These are phyloP conservation scores for Aspergillus chevalieri DNA, from an alignment of 2,329 filamentous ascomycete genomes.

Conservation along the genomic window DNA sequence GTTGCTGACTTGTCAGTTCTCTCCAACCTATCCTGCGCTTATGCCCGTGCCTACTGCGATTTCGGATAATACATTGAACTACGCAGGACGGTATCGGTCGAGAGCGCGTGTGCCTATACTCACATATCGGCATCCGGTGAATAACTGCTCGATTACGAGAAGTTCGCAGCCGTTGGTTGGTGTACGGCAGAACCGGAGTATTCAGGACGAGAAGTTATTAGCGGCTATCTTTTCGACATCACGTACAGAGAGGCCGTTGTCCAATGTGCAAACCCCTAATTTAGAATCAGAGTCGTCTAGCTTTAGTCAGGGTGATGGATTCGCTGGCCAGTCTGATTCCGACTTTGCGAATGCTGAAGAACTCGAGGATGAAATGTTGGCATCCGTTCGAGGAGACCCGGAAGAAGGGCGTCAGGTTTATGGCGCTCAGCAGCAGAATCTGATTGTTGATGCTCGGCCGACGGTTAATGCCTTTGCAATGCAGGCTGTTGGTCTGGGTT, in stretches of 20 bases:
- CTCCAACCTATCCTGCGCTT: slow-evolving; percentile 81
- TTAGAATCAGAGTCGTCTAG: slow-evolving; percentile 39
- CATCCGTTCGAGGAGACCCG: slow-evolving; percentile 50
- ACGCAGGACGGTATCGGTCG: slow-evolving; percentile 83
- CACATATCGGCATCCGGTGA: slow-evolving; percentile 91
- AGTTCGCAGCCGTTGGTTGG: slow-evolving; percentile 90
- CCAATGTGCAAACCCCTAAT: slow-evolving; percentile 31
- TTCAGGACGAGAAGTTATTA: slow-evolving; percentile 91
- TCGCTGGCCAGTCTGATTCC: slow-evolving; percentile 34
- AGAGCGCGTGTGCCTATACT: slow-evolving; percentile 80
- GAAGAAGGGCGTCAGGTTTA: slow-evolving; percentile 66
- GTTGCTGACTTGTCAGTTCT: slow-evolving; percentile 52
- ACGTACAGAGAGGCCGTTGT: slow-evolving; percentile 39
- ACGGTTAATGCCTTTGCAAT: slow-evolving; percentile 92
- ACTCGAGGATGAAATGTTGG: slow-evolving; percentile 63
- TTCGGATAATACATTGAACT: slow-evolving; percentile 95
- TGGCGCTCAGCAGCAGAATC: slow-evolving; percentile 84
- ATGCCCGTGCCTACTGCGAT: slow-evolving; percentile 81
- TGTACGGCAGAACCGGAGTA: slow-evolving; percentile 78
- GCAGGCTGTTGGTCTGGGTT: slow-evolving; percentile 86
- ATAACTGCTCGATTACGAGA: slow-evolving; percentile 93
- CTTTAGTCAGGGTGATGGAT: slow-evolving; percentile 46
- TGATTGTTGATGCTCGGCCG: slow-evolving; percentile 93
- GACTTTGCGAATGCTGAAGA: slow-evolving; percentile 59
- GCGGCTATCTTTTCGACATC: slow-evolving; percentile 84